These are phyloP conservation scores for Arabidopsis arenosa DNA, from an alignment of 345 rosid species.

Conservation along the genomic window DNA sequence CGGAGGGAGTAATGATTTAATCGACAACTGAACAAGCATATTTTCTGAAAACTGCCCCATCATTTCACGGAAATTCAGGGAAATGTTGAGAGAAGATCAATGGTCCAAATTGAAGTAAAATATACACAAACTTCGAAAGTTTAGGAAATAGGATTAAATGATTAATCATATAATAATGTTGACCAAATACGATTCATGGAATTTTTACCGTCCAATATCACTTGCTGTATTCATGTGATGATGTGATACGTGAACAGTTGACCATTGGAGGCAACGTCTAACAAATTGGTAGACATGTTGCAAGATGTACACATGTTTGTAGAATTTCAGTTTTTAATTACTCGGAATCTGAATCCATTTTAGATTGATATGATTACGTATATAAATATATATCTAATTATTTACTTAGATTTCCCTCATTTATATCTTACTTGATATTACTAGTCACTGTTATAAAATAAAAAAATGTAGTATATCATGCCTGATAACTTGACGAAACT, in stretches of 20 bases:
- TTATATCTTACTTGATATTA: background rate
- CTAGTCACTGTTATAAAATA: too few species aligned
- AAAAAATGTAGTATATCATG: too few species aligned
- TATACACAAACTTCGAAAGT: constrained; percentile 3
- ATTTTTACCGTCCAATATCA: constrained; percentile 28
- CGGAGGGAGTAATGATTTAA: constrained; percentile 31
- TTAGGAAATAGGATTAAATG: constrained; percentile 1
- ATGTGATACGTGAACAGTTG: constrained; percentile 30
- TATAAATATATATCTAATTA: background rate
- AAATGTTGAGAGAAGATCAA: constrained; percentile 3
- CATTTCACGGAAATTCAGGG: constrained; percentile 29
- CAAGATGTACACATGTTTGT: too few species aligned
- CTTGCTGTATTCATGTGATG: constrained; percentile 28
- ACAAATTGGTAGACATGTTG: constrained; percentile 6
- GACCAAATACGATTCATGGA: constrained; percentile 35
- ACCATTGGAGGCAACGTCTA: constrained; percentile 25
- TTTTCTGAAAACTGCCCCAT: constrained; percentile 20
- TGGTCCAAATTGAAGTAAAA: constrained; percentile 16
- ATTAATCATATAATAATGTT: constrained; percentile 31
- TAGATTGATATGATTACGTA: background rate
- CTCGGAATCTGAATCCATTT: background rate
- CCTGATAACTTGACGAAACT: too few species aligned
- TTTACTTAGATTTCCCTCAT: background rate
- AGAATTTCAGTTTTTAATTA: too few species aligned
- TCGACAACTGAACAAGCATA: constrained; percentile 21